Evolutionary conservation across 1,284 basidiomycete genomes (phyloP).

Genomic region (Mixia osmundae): DNA sequence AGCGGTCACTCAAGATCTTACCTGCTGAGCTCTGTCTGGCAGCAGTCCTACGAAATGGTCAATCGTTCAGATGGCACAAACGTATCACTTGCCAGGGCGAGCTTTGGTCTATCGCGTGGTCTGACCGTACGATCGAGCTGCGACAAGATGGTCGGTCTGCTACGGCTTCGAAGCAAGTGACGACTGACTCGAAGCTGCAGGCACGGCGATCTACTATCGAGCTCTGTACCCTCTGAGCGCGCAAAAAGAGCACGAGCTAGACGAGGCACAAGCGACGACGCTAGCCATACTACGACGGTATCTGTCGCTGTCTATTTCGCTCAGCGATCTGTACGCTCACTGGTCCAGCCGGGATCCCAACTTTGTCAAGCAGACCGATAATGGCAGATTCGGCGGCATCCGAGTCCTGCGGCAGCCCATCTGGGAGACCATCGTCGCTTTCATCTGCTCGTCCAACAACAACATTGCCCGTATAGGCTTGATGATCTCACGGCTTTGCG

Average conservation of each 20-base stretch:
- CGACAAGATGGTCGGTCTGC: constrained; percentile 16
- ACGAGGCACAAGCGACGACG: constrained; percentile 36
- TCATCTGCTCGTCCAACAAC: constrained; percentile 96
- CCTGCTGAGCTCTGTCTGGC: constrained; percentile 15
- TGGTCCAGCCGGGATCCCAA: constrained; percentile 52
- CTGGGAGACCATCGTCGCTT: constrained; percentile 84
- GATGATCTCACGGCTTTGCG: constrained; percentile 40
- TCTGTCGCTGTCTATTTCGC: constrained; percentile 61
- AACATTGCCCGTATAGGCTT: constrained; percentile 78
- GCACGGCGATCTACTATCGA: constrained; percentile 13
- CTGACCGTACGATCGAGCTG: constrained; percentile 16
- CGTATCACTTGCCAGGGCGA: constrained; percentile 1
- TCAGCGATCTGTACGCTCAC: constrained; percentile 45
- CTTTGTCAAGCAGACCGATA: constrained; percentile 38
- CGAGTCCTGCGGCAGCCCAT: constrained; percentile 74
- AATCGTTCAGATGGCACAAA: constrained; percentile 17
- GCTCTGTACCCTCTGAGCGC: constrained; percentile 9
- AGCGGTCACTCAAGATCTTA: constrained; percentile 14
- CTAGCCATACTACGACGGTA: constrained; percentile 58
- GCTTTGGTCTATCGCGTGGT: constrained; percentile 8
- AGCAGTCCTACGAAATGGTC: constrained; percentile 14
- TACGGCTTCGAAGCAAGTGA: neutral
- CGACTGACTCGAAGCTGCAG: constrained; percentile 4
- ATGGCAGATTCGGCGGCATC: constrained; percentile 33
- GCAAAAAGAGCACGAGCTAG: constrained; percentile 20